Evolutionary conservation across 805 yeast genomes (phyloP), one percentile per base, ranked within the genome.

Genomic region (Candida khao-thaluensis): DNA sequence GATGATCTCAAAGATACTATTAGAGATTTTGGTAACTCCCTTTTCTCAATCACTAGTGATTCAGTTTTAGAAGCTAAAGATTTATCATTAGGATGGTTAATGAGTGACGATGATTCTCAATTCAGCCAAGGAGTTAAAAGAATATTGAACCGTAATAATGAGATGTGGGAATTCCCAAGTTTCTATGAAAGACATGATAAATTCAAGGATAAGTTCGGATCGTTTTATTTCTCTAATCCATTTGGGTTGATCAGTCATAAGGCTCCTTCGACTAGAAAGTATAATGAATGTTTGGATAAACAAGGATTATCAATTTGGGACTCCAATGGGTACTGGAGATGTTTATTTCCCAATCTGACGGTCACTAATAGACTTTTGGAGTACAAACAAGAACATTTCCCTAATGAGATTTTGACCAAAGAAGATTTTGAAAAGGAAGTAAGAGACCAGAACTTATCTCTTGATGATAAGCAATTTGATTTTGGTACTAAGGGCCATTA

Each of bases 251-350:
- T 72, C 56, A 74, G 81, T 7, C 74, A 66, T 47, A 79, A 79
- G 16, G 67, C 71, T 5, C 95, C 95, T 2, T 65, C 81, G 0
- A 65, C 74, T 2, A 58, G 71, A 35, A 74, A 77, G 44, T 86
- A 81, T 57, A 69, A 74, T 37, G 69, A 75, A 32, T 91, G 98
- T 60, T 50, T 74, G 45, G 75, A 74, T 15, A 62, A 72, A 24
- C 64, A 78, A 7, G 98, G 99, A 3, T 62, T 74, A 5, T 76
- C 87, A 0, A 81, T 79, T 9, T 91, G 97, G 96, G 95, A 88
- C 55, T 63, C 76, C 25, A 70, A 74, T 16, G 98, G 97, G 0
- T 76, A 81, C 59, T 91, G 97, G 97, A 76, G 90, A 54, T 91
- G 98, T 62, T 64, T 91, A 32, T 83, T 90, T 59, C 95, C 96